Base-by-base conservation (phyloP, 108 stramenopile genomes). In the Cyclotella sp. region DNA sequence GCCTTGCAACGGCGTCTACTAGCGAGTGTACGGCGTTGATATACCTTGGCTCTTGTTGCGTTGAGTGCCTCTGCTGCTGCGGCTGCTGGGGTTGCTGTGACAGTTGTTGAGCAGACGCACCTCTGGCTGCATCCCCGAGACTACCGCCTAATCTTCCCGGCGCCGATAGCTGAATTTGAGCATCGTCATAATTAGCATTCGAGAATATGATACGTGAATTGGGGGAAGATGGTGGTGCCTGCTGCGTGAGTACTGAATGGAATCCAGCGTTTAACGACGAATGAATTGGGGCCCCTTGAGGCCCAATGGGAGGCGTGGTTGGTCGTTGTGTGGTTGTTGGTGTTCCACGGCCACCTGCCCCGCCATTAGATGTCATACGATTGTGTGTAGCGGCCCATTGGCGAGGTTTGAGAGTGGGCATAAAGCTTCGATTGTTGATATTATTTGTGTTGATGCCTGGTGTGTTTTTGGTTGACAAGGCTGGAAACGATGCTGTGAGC, bases 221-320 rank as follows among this genome's bases (percentile, higher is more conserved):
- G 46, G 49, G 67, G 7, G 67, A 68, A 6, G 44, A 3, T 6
- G 64, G 42, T 46, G 43, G n/a, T 3, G 16, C 19, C 34, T n/a
- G 10, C 29, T 29, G 18, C 4, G 30, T n/a, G n/a, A n/a, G n/a
- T n/a, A n/a, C n/a, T n/a, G n/a, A n/a, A n/a, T n/a, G n/a, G n/a
- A n/a, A n/a, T n/a, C n/a, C n/a, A n/a, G n/a, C n/a, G n/a, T n/a
- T n/a, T n/a, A n/a, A n/a, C n/a, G n/a, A n/a, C n/a, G 40, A 47
- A 26, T 72, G 79, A 55, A 81, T 21, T 42, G 68, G 62, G 22
- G 79, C 73, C 55, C 79, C 79, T 52, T 69, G 79, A 5, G 79
- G 79, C 40, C 79, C 79, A 2, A 81, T 68, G 49, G 79, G 79
- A 29, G 70, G 70, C 41, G 70, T 58, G 14, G 27, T 8, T 30